Percentiles rank a stretch among this genome's conserved stretches.
Evolutionary conservation across 257 asterid genomes (phyloP).

Genomic region (Rhazya stricta): DNA sequence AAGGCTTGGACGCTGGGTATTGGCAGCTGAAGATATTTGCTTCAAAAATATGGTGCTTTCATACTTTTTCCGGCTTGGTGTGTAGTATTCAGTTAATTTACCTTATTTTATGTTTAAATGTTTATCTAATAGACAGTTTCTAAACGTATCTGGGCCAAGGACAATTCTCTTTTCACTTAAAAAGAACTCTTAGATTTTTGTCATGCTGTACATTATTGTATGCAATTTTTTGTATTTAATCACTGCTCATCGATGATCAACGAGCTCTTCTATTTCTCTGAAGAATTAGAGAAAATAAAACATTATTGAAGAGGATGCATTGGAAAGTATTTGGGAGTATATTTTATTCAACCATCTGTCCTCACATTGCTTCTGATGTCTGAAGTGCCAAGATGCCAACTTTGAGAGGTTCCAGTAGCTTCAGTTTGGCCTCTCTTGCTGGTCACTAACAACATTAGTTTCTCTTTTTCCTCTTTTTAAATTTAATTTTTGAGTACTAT

Average conservation of each 20-base stretch:
- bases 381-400: not conserved
- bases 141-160: not conserved
- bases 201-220: not conserved
- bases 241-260: not conserved
- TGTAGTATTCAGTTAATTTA: conserved; percentile 28
- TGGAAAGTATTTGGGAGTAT: not conserved
- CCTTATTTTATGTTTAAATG: not conserved
- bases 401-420: not conserved
- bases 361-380: not conserved
- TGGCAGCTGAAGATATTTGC: conserved; percentile 96
- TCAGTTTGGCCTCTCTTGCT: not conserved
- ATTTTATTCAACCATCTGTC: not conserved
- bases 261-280: not conserved
- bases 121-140: not conserved
- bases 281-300: not conserved
- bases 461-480: too few species aligned
- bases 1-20: conserved; percentile 79
- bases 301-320: not conserved
- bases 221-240: not conserved
- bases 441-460: not conserved
- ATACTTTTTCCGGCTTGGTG: conserved; percentile 84
- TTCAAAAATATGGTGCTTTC: conserved; percentile 68
- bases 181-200: not conserved
- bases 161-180: not conserved
- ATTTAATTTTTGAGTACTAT: not conserved